Base-by-base conservation (phyloP, 257 asterid genomes). In the Solanum lycopersicoides region DNA sequence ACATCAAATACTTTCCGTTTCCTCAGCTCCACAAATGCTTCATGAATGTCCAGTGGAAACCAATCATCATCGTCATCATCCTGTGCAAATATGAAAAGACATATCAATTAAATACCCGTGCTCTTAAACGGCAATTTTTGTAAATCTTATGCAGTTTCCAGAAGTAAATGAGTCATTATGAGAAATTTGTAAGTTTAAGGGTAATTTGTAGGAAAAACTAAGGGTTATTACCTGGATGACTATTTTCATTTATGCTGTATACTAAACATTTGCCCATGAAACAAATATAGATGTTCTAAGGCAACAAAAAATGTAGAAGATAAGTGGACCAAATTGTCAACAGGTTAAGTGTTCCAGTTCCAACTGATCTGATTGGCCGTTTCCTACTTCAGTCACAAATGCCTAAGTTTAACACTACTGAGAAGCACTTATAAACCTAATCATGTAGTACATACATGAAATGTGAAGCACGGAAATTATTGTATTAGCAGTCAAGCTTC, bases 21-120 rank as follows among this genome's bases (percentile, higher is more conserved):
- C 91, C 99, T 94, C 92, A 95, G 59, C 92, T 97, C 99, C 91
- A 94, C 91, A 76, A 97, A 91, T 53, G 99, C 99, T 89, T 95
- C 99, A 56, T 95, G 91, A 89, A 93, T 85, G 91, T 97, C 98
- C 92, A 89, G 92, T n/a, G 99, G 98, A 88, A 97, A 95, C 99
- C 99, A 97, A 90, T 97, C 99, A 82, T 97, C 99, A 50, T 95
- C 99, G 23, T 89, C 95, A 41, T 96, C 99, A 85, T 94, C 95
- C 99, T 96, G 93, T 90, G 86, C 63, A 82, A 71, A 83, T 42
- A 15, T 72, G 77, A 86, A 41, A 41, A 71, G 83, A 20, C 44
- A 30, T 30, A 82, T 82, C 85, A 50, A 82, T 82, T 21, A 82
- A 82, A 32, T 11, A 82, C 5, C 69, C 20, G 6, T 50, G 45